These are phyloP conservation scores for Leptographium wingfieldii DNA, from an alignment of 2,329 filamentous ascomycete species.

Conservation along the genomic window DNA sequence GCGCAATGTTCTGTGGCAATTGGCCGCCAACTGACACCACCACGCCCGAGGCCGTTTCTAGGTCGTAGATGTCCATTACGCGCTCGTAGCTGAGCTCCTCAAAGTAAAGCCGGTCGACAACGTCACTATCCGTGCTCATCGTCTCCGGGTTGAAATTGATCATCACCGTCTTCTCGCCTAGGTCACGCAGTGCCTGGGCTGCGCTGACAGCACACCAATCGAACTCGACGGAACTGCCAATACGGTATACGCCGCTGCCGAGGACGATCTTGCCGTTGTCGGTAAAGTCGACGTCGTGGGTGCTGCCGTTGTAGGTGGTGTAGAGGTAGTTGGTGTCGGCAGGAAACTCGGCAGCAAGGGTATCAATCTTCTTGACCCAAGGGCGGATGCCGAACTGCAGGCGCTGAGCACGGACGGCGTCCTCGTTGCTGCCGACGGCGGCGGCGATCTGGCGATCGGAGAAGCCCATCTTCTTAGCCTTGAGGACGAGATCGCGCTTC, in stretches of 20 bases:
- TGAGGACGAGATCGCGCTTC: constrained; percentile 77
- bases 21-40: constrained; percentile 95
- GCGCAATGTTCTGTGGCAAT: constrained; percentile 92
- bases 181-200: constrained; percentile 65
- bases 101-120: constrained; percentile 86
- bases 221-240: constrained; percentile 95
- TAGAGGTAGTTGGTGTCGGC: constrained; percentile 93
- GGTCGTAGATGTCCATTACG: constrained; percentile 97
- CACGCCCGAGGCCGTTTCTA: constrained; percentile 73
- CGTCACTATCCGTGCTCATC: constrained; percentile 71
- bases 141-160: constrained; percentile 90
- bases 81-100: constrained; percentile 94
- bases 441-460: constrained; percentile 89
- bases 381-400: constrained; percentile 80
- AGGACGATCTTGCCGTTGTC: constrained; percentile 84
- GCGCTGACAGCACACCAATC: constrained; percentile 96
- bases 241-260: constrained; percentile 92
- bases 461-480: constrained; percentile 96
- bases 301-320: constrained; percentile 92
- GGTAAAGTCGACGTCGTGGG: constrained; percentile 87
- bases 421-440: constrained; percentile 75
- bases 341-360: constrained; percentile 90
- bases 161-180: constrained; percentile 96
- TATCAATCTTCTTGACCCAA: constrained; percentile 98
- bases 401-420: constrained; percentile 75